phyloP scores from a whole-genome alignment of 2,329 filamentous ascomycete species.

The Neurospora sp. region DNA sequence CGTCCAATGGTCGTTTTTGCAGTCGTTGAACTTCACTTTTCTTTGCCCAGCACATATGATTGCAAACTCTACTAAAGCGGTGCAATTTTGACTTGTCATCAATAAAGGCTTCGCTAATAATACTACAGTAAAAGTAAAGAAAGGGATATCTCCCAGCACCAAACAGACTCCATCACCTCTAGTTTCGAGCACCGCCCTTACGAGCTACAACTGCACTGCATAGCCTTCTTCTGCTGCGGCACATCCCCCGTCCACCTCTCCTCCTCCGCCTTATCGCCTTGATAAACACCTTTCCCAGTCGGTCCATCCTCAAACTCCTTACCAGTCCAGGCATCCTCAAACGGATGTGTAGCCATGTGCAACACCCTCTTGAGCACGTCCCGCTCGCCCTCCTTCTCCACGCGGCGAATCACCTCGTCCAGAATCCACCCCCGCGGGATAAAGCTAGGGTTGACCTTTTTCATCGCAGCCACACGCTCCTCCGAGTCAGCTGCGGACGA shows the following conservation, averaged over 20 bases:
- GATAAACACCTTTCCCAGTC: constrained; percentile 23
- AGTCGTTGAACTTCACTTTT: neutral
- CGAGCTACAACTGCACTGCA: constrained; percentile 95
- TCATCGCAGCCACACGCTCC: constrained; percentile 65
- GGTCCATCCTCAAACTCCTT: constrained; percentile 35
- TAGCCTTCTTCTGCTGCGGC: constrained; percentile 62
- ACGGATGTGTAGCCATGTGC: constrained; percentile 76
- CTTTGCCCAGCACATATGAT: neutral
- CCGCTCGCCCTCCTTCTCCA: constrained; percentile 75
- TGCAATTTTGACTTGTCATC: neutral
- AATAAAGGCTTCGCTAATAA: neutral
- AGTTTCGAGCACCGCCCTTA: constrained; percentile 26
- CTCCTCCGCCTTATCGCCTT: constrained; percentile 62
- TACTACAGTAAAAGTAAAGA: neutral
- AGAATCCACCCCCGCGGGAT: constrained; percentile 84
- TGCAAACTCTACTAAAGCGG: neutral
- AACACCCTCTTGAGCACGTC: constrained; percentile 69
- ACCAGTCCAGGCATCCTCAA: constrained; percentile 66
- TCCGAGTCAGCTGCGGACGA: constrained; percentile 37
- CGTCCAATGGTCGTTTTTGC: neutral
- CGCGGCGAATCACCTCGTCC: constrained; percentile 82
- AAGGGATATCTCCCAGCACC: neutral
- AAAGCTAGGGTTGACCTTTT: constrained; percentile 84
- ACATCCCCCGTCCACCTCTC: constrained; percentile 78
- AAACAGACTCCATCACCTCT: neutral